phyloP scores from a whole-genome alignment of 495 filamentous ascomycete species.

The Achaetomiella virescens region DNA sequence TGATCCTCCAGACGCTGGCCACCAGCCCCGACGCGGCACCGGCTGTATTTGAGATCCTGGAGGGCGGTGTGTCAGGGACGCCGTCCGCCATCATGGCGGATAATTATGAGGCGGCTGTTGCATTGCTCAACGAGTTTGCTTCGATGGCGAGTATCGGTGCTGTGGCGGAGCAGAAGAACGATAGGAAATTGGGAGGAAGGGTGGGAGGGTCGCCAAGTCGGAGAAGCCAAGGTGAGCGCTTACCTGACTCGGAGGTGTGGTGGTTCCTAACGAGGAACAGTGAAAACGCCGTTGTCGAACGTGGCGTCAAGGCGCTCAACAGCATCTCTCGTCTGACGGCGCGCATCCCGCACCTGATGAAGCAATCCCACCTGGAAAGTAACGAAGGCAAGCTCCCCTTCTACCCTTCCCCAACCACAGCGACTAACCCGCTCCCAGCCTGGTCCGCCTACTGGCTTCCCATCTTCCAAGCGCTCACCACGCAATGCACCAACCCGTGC shows the following conservation, averaged over 20 bases:
- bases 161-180: constrained; percentile 70
- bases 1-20: constrained; percentile 72
- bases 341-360: constrained; percentile 77
- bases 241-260: neutral
- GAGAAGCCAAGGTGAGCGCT: constrained; percentile 51
- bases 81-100: constrained; percentile 81
- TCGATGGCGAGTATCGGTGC: constrained; percentile 77
- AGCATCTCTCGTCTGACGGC: constrained; percentile 73
- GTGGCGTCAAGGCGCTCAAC: constrained; percentile 73
- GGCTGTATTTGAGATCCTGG: constrained; percentile 76
- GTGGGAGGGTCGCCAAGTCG: constrained; percentile 45
- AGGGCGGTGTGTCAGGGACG: constrained; percentile 58
- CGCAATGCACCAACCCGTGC: constrained; percentile 91
- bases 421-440: constrained; percentile 45
- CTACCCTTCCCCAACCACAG: neutral
- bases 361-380: constrained; percentile 85
- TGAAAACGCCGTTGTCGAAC: constrained; percentile 67
- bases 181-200: constrained; percentile 49
- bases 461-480: constrained; percentile 79
- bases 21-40: constrained; percentile 60
- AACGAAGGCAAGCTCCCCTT: constrained; percentile 58
- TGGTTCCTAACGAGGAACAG: constrained; percentile 28
- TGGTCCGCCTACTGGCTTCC: constrained; percentile 99
- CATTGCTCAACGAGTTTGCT: constrained; percentile 83
- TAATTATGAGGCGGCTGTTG: constrained; percentile 84